These are phyloP conservation scores for Eruca vesicaria DNA, from an alignment of 441 rosid species.

Conservation along the genomic window DNA sequence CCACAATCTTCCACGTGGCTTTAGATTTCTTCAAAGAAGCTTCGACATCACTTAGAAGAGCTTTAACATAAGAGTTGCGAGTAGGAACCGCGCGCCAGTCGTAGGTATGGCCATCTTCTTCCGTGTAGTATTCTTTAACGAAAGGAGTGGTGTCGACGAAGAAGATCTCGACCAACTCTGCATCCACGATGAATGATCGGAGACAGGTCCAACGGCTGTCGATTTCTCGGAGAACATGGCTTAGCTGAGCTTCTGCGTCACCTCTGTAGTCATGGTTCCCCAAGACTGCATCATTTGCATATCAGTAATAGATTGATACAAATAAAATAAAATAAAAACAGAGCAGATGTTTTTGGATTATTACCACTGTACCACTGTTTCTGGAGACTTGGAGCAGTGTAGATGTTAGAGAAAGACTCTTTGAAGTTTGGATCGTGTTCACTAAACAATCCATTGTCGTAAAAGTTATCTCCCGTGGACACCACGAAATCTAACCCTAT, in stretches of 20 bases:
- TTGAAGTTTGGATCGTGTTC: slow-evolving; percentile 52
- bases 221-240: slow-evolving; percentile 48
- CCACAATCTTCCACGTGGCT: slow-evolving; percentile 75
- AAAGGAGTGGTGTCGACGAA: slow-evolving; percentile 78
- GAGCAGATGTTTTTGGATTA: not conserved
- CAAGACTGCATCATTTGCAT: slow-evolving; percentile 43
- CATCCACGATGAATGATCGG: slow-evolving; percentile 59
- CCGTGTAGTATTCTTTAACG: slow-evolving; percentile 53
- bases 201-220: slow-evolving; percentile 76
- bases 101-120: slow-evolving; percentile 45
- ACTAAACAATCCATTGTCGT: slow-evolving; percentile 61
- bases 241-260: slow-evolving; percentile 62
- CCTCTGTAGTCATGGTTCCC: slow-evolving; percentile 86
- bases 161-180: slow-evolving; percentile 60
- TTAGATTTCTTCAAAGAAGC: slow-evolving; percentile 47
- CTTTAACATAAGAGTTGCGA: slow-evolving; percentile 46
- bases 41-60: slow-evolving; percentile 49
- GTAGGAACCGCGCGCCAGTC: slow-evolving; percentile 69
- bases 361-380: slow-evolving; percentile 71
- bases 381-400: slow-evolving; percentile 65
- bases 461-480: slow-evolving; percentile 82
- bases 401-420: slow-evolving; percentile 62
- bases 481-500: slow-evolving; percentile 65
- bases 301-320: not conserved
- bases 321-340: not conserved